Evolutionary conservation across 805 yeast species (phyloP), one percentile per base, ranked within the genome.

Genomic region (Sungouiozyma intestinalis): DNA sequence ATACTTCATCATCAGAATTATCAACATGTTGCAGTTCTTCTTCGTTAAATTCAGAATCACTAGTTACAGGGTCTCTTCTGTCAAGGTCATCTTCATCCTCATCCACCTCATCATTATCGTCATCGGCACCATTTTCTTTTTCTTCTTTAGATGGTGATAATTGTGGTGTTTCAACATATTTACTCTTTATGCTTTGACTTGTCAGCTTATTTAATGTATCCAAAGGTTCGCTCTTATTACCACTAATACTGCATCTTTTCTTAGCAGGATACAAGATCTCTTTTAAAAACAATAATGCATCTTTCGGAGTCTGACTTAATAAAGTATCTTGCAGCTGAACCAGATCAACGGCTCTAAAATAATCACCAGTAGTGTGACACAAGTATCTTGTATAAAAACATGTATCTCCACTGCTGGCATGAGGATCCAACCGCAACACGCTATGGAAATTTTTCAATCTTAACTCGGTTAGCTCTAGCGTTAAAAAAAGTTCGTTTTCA

Each of bases 401-500:
- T 24, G 29, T 24, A 24, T 24, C 11, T 24, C 9, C 29, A n/a
- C n/a, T n/a, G n/a, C n/a, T n/a, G n/a, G n/a, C n/a, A n/a, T n/a
- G n/a, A n/a, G n/a, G n/a, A n/a, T n/a, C n/a, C 11, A 24, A 24
- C 6, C 6, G 9, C 11, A 24, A 24, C 11, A 24, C 29, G 11
- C 29, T 24, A 11, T 24, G 29, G 14, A 78, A 62, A 36, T 72
- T 65, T 1, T 43, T 39, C 2, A 76, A 53, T 11, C 52, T 46
- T 7, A 79, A 50, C 29, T 68, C 67, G 2, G 64, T 67, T 16
- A 63, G 41, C 14, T 69, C 66, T 3, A 80, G 65, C 0, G 82
- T 71, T n/a, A 79, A 50, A 48, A 72, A 74, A 3, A 79, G 36
- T 54, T 79, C 85, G 50, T 69, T 67, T 0, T 48, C 40, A 33